Percentiles rank a stretch among this genome's conserved stretches.
These are phyloP conservation scores for Leccinellum rugosiceps DNA, from an alignment of 768 basidiomycete genomes.

Conservation along the genomic window DNA sequence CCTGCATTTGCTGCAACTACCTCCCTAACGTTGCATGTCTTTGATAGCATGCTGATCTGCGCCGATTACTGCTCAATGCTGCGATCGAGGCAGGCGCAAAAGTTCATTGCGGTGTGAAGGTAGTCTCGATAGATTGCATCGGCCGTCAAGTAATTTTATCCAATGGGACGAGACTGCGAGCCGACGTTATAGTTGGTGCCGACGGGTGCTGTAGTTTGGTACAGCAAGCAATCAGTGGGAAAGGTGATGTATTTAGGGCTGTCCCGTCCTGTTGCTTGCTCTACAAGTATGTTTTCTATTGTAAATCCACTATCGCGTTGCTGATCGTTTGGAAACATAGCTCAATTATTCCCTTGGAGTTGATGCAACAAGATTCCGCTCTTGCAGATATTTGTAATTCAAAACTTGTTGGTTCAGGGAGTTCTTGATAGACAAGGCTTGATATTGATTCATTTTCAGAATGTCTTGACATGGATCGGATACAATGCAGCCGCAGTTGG, in stretches of 20 bases:
- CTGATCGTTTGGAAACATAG: conserved; percentile 23
- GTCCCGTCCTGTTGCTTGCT: conserved; percentile 32
- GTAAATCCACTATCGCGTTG: background rate
- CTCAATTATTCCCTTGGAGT: conserved; percentile 38
- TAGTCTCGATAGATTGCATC: conserved; percentile 35
- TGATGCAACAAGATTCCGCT: conserved; percentile 40
- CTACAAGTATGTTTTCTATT: conserved; percentile 40
- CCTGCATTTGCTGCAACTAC: background rate
- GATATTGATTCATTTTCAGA: conserved; percentile 9
- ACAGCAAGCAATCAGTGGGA: conserved; percentile 32
- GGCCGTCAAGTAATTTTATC: conserved; percentile 35
- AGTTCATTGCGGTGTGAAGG: conserved; percentile 40
- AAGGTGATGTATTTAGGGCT: conserved; percentile 27
- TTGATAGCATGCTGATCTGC: conserved; percentile 50
- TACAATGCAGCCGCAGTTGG: conserved; percentile 20
- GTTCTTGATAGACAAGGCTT: background rate
- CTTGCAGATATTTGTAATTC: conserved; percentile 32
- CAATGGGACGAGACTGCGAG: conserved; percentile 40
- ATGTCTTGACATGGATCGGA: conserved; percentile 18
- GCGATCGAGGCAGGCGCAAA: conserved; percentile 47
- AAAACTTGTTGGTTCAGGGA: conserved; percentile 11
- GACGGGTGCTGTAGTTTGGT: conserved; percentile 51
- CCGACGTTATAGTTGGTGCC: conserved; percentile 58
- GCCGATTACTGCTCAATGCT: conserved; percentile 43
- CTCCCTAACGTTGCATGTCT: background rate